A percentile compares a stretch with the other conserved stretches of the same genome.
Conservation (phyloP, 768 basidiomycete genomes). For the Suillus brevipes region DNA sequence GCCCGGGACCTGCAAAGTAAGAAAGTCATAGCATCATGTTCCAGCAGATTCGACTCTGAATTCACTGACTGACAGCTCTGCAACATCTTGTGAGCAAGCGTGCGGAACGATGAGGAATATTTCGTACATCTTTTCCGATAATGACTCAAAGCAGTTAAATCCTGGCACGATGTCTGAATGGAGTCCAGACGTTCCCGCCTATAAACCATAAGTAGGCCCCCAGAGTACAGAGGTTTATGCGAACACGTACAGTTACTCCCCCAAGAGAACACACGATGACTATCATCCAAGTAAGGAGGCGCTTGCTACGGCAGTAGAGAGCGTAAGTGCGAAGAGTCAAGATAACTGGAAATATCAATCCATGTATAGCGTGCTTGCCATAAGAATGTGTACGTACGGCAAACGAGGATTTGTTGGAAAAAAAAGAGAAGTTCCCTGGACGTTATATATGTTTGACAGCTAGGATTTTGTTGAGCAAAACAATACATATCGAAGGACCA, state of each 20-base stretch:
- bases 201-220: background rate
- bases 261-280: conserved; percentile 32
- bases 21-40: background rate
- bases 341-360: conserved; percentile 32
- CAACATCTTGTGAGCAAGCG: background rate
- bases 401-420: conserved; percentile 46
- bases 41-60: background rate
- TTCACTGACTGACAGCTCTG: conserved; percentile 1
- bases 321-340: conserved; percentile 52
- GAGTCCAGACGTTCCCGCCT: background rate
- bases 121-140: background rate
- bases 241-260: conserved; percentile 37
- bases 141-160: background rate
- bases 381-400: conserved; percentile 35
- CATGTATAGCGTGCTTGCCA: background rate
- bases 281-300: conserved; percentile 39
- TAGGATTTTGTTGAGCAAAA: conserved; percentile 16
- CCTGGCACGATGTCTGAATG: background rate
- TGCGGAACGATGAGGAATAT: background rate
- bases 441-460: conserved; percentile 40
- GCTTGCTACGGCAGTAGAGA: conserved; percentile 45
- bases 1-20: conserved; percentile 25
- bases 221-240: conserved; percentile 1
- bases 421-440: conserved; percentile 45
- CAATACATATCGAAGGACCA: background rate